phyloP scores from a whole-genome alignment of 805 yeast species.

The Blastobotrys americana region DNA sequence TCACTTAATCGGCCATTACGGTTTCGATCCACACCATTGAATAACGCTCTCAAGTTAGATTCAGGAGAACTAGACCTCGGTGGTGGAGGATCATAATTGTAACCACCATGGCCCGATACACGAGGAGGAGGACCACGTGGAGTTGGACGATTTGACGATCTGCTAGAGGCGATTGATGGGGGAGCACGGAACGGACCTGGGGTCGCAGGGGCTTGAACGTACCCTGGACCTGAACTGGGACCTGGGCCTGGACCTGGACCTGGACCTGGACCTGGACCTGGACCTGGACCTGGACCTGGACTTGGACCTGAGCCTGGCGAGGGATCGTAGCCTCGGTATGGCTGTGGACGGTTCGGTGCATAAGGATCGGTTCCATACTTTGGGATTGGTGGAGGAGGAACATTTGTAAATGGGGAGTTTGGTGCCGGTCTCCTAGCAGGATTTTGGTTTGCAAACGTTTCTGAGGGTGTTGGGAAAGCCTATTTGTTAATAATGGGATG shows the following conservation, averaged over 20 bases:
- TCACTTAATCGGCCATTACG: conserved; percentile 49
- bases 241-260: conserved; percentile 7
- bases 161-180: conserved; percentile 5
- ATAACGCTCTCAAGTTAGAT: conserved; percentile 19
- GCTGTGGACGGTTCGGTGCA: conserved; percentile 7
- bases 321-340: conserved; percentile 4
- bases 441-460: conserved; percentile 14
- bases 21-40: conserved; percentile 35
- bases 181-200: conserved; percentile 6
- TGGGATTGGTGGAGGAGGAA: conserved; percentile 10
- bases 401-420: conserved; percentile 5
- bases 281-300: conserved; percentile 1
- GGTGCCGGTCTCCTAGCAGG: conserved; percentile 5
- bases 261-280: conserved; percentile 2
- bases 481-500: too few species aligned
- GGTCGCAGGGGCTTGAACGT: conserved; percentile 3
- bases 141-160: background rate
- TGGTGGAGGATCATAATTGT: conserved; percentile 1
- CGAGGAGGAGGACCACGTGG: conserved; percentile 6
- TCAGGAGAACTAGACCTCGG: conserved; percentile 10
- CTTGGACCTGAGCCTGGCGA: conserved; percentile 6
- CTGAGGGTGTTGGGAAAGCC: conserved; percentile 20
- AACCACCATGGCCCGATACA: background rate
- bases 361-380: conserved; percentile 6
- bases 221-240: background rate